Base-by-base conservation (phyloP, 1,284 basidiomycete species). In the Ganoderma lingzhi region DNA sequence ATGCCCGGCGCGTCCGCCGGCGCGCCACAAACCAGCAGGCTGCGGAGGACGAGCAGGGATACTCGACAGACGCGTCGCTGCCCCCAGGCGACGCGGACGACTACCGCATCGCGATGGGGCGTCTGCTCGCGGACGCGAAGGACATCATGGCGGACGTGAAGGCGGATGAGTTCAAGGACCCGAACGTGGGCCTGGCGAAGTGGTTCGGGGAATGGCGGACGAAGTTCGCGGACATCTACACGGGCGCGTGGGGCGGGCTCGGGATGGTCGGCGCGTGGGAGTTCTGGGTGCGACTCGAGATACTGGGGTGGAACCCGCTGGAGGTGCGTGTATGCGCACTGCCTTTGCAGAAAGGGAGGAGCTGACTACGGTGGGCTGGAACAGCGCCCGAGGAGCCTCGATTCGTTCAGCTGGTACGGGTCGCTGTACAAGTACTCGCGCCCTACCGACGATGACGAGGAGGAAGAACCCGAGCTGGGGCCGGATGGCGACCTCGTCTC, bases 261-360 rank as follows among this genome's bases (percentile, higher is more conserved):
- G 95, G 93, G 0, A 87, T 97, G 67, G 92, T 97, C 0, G 92
- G 93, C 68, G 95, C 94, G 48, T 98, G 97, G 96, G 96, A 98
- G 81, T 98, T 97, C 79, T 98, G 96, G 96, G 90, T 90, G 28
- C 85, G 96, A 64, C 83, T 96, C 62, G 97, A 98, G 81, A 87
- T 93, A 78, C 82, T 94, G 4, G 91, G 91, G 2, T 98, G 97
- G 96, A 91, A 96, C 78, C 94, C 94, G 53, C 85, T 97, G 39
- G 88, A 93, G 82, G 95, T 94, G 76, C 9, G 23, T 10, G 10
- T 48, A 41, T 62, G 28, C n/a, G 3, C n/a, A 62, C 41, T 5
- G 6, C 14, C 9, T 14, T 17, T 19, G 17, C 10, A 51, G 44
- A 30, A 15, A 2, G 37, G 2, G 12, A 8, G 23, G 39, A 28